Conservation (phyloP, 805 yeast genomes). For the Pichia eremophila region DNA sequence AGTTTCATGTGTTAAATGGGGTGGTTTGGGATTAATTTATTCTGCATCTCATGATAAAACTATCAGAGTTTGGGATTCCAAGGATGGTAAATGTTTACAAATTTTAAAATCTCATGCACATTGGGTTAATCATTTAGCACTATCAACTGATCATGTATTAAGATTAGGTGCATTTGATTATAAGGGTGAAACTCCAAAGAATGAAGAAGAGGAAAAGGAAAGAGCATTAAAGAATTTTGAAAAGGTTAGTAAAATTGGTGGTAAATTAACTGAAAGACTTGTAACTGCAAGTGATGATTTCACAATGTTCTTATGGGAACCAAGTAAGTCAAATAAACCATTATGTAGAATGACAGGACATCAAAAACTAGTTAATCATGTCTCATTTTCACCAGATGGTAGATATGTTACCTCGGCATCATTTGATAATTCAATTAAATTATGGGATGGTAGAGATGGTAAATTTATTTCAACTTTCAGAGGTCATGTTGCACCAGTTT, state of each 20-base stretch:
- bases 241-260: slow-evolving; percentile 51
- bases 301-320: slow-evolving; percentile 97
- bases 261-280: slow-evolving; percentile 57
- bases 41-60: slow-evolving; percentile 95
- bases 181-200: slow-evolving; percentile 36
- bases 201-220: slow-evolving; percentile 37
- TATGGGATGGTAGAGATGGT: slow-evolving; percentile 95
- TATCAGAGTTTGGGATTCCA: slow-evolving; percentile 82
- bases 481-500: slow-evolving; percentile 97
- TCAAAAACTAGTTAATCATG: slow-evolving; percentile 93
- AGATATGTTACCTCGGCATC: slow-evolving; percentile 84
- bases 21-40: slow-evolving; percentile 77
- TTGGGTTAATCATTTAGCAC: slow-evolving; percentile 92
- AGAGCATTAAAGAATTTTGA: slow-evolving; percentile 55
- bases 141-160: slow-evolving; percentile 83
- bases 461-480: slow-evolving; percentile 82
- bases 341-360: slow-evolving; percentile 94
- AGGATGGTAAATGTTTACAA: slow-evolving; percentile 67
- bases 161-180: slow-evolving; percentile 87
- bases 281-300: slow-evolving; percentile 96
- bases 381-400: slow-evolving; percentile 93
- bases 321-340: slow-evolving; percentile 70
- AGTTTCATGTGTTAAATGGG: slow-evolving; percentile 96
- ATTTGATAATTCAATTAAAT: slow-evolving; percentile 87
- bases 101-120: slow-evolving; percentile 87